phyloP scores from a whole-genome alignment of 2,329 filamentous ascomycete genomes.

The Hypocrella siamensis region DNA sequence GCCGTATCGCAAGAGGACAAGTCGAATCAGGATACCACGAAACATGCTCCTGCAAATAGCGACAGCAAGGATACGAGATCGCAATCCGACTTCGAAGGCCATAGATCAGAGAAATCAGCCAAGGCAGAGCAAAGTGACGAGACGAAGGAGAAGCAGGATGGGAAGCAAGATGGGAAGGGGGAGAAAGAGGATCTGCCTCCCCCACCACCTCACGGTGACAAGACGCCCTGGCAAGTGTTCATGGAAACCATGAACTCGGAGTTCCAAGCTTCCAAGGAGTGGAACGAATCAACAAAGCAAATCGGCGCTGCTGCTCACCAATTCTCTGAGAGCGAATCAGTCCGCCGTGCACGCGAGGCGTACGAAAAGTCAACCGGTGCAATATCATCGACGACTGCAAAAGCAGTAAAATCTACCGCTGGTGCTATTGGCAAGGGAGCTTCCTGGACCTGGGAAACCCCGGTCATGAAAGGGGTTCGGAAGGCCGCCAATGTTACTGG shows the following conservation, averaged over 20 bases:
- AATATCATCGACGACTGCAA: conserved; percentile 62
- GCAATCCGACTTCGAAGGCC: conserved; percentile 20
- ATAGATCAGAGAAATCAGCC: conserved; percentile 26
- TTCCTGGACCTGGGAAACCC: conserved; percentile 93
- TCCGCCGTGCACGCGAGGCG: conserved; percentile 70
- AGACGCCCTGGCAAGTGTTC: conserved; percentile 98
- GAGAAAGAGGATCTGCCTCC: conserved; percentile 60
- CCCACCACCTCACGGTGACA: conserved; percentile 92
- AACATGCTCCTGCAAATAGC: conserved; percentile 8
- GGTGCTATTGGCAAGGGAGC: conserved; percentile 80
- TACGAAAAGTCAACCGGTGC: conserved; percentile 78
- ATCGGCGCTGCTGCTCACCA: conserved; percentile 78
- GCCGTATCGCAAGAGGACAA: conserved; percentile 17
- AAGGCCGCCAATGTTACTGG: conserved; percentile 77
- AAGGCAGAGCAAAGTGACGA: conserved; percentile 27
- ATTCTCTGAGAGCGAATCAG: conserved; percentile 83
- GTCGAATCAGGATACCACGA: conserved; percentile 10
- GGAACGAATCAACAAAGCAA: conserved; percentile 97
- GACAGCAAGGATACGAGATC: conserved; percentile 21
- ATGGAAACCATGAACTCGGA: conserved; percentile 88
- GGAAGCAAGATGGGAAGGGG: conserved; percentile 41
- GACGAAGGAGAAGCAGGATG: conserved; percentile 31
- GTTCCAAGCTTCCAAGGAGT: conserved; percentile 95
- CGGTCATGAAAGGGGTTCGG: conserved; percentile 79
- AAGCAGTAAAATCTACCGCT: conserved; percentile 73